Evolutionary conservation across 805 yeast species (phyloP).

Genomic region (Starmerella bacillaris): DNA sequence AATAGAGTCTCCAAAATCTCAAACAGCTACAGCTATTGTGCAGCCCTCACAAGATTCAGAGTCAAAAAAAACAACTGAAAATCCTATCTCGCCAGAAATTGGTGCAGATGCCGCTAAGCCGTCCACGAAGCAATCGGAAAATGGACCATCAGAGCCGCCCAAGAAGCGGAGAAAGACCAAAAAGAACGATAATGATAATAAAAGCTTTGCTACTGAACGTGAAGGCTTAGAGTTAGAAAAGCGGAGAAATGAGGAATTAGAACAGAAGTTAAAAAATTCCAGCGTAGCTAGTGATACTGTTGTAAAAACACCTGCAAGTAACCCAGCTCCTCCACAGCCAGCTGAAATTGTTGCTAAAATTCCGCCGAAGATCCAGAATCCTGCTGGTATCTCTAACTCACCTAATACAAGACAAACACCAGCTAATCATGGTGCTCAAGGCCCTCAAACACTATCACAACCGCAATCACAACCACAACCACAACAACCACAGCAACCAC

Average conservation of each 20-base stretch:
- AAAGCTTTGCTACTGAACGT: neutral
- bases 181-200: neutral
- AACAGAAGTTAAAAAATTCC: constrained; percentile 2
- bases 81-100: too few relatives aligned
- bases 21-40: too few relatives aligned
- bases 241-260: constrained; percentile 9
- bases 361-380: neutral
- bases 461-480: neutral
- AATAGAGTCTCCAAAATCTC: too few relatives aligned
- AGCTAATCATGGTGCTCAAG: neutral
- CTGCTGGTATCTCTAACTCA: neutral
- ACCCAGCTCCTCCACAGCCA: neutral
- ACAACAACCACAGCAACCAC: neutral
- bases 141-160: too few relatives aligned
- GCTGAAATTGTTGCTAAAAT: neutral
- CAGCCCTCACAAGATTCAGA: too few relatives aligned
- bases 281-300: neutral
- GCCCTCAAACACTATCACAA: neutral
- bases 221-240: neutral
- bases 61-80: too few relatives aligned
- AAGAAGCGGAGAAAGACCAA: neutral
- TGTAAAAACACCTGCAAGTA: neutral
- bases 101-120: too few relatives aligned
- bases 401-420: neutral
- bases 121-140: too few relatives aligned